These are phyloP conservation scores for Cubamyces lactineus DNA, from an alignment of 768 basidiomycete genomes.

Conservation along the genomic window DNA sequence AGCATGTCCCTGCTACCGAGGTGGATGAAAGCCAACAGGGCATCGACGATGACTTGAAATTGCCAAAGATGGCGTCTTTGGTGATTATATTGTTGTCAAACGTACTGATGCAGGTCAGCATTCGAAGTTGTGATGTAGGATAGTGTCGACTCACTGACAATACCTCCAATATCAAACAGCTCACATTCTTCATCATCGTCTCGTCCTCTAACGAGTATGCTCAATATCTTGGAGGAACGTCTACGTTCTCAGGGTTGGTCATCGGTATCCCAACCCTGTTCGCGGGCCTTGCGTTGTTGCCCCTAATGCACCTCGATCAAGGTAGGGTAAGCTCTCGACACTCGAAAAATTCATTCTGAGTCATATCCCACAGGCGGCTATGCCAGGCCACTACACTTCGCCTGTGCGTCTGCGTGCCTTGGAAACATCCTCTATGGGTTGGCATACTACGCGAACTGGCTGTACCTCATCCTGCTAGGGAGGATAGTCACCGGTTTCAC, in stretches of 20 bases:
- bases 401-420: slow-evolving; percentile 53
- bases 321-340: slow-evolving; percentile 38
- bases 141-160: not conserved
- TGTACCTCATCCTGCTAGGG: slow-evolving; percentile 72
- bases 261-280: slow-evolving; percentile 71
- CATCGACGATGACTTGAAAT: slow-evolving; percentile 44
- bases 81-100: slow-evolving; percentile 49
- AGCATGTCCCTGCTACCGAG: not conserved
- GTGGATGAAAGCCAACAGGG: not conserved
- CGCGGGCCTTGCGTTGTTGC: slow-evolving; percentile 59
- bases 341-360: not conserved
- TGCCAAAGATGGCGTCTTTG: slow-evolving; percentile 51
- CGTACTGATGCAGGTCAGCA: slow-evolving; percentile 48
- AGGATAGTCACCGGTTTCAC: slow-evolving; percentile 66
- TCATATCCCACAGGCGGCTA: slow-evolving; percentile 50
- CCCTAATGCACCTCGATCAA: slow-evolving; percentile 57
- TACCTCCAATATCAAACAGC: slow-evolving; percentile 36
- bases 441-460: slow-evolving; percentile 59
- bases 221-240: slow-evolving; percentile 61
- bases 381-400: slow-evolving; percentile 53
- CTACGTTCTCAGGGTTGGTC: slow-evolving; percentile 70
- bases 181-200: slow-evolving; percentile 71
- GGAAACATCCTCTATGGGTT: slow-evolving; percentile 64
- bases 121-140: not conserved
- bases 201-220: slow-evolving; percentile 69